Evolutionary conservation across 2,329 filamentous ascomycete genomes (phyloP), one percentile per base, ranked within the genome.

Genomic region (Beauveria caledonica): DNA sequence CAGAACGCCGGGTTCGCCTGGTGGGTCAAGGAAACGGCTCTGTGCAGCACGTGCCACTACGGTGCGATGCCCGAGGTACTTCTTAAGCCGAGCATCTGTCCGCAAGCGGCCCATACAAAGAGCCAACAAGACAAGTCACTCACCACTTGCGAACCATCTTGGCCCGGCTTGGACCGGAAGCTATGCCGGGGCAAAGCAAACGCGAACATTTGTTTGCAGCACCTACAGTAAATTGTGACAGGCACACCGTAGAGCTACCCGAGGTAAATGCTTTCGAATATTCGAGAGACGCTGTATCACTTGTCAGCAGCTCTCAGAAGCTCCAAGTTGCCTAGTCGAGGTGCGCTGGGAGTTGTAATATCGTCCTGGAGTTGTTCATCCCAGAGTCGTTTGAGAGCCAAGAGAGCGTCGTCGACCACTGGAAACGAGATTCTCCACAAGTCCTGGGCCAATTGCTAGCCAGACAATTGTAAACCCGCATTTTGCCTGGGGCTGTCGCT

Each of bases 381-480:
- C 33, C 0, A 13, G 33, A 15, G 33, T 13, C 13, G 11, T 15
- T 36, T 36, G 33, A 36, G 33, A 36, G 33, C 33, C 33, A 4
- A 36, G 33, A 36, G 33, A 36, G 11, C 33, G 33, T 15, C 33
- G 33, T 36, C 33, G 15, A 57, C 33, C 19, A 17, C 53, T 46
- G 17, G 17, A 36, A 50, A 39, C 23, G 3, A n/a, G 33, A 36
- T 23, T 29, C 56, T 21, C 56, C 56, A 58, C 56, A 50, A 58
- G 36, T 33, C 46, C 25, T 44, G 44, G 25, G 46, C 60, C 60
- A 62, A 62, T 62, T 63, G 53, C 33, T 44, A 44, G 60, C 62
- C 36, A 56, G 62, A 55, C 52, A 61, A 58, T 59, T 61, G 59
- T 63, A 44, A 58, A 59, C 55, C 61, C 56, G 46, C 56, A 50